These are phyloP conservation scores for Hansenula anomala DNA, from an alignment of 1,139 yeast genomes.

Conservation along the genomic window DNA sequence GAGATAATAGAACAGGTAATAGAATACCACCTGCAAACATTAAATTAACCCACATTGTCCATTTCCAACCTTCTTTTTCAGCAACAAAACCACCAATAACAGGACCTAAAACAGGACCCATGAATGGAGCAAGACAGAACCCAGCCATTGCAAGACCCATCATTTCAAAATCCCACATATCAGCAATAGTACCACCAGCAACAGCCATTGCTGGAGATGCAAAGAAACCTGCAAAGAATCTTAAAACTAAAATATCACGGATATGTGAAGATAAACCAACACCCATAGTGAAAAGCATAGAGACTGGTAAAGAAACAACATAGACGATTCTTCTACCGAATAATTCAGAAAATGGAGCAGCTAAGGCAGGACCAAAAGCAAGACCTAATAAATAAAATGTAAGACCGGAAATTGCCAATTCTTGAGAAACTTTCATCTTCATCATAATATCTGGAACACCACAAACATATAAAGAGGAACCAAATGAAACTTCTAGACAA, in stretches of 20 bases:
- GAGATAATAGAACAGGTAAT: conserved; percentile 51
- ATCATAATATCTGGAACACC: conserved; percentile 50
- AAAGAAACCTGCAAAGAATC: conserved; percentile 76
- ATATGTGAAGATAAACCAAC: conserved; percentile 61
- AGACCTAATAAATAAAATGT: conserved; percentile 69
- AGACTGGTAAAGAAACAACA: conserved; percentile 52
- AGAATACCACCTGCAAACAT: conserved; percentile 67
- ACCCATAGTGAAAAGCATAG: conserved; percentile 75
- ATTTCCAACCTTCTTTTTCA: conserved; percentile 64
- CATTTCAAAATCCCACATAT: conserved; percentile 63
- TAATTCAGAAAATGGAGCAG: conserved; percentile 78
- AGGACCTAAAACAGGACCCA: conserved; percentile 84
- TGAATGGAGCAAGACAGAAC: conserved; percentile 65
- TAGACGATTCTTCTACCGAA: conserved; percentile 67
- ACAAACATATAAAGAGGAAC: conserved; percentile 63
- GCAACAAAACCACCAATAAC: conserved; percentile 77
- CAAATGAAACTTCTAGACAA: conserved; percentile 66
- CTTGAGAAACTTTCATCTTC: conserved; percentile 47
- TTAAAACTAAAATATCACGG: conserved; percentile 53
- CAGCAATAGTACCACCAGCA: conserved; percentile 84
- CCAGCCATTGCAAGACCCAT: conserved; percentile 66
- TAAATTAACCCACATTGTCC: conserved; percentile 75
- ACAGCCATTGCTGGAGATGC: conserved; percentile 84
- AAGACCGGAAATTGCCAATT: conserved; percentile 59
- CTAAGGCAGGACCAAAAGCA: conserved; percentile 65